These are phyloP conservation scores for Tephrocybe sp. DNA, from an alignment of 768 basidiomycete species.

Conservation along the genomic window DNA sequence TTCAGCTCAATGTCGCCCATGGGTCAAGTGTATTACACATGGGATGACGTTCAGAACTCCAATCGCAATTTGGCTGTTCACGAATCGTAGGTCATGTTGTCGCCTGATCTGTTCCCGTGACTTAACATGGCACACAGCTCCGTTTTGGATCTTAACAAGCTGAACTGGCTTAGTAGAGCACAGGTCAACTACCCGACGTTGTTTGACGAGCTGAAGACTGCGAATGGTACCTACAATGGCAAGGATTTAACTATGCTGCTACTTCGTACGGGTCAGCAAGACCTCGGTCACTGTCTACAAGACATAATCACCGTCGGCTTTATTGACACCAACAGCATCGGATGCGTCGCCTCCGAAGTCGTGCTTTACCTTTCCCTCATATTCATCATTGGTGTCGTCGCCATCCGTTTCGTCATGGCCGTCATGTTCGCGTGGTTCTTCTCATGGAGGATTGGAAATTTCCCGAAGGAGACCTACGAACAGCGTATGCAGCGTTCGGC, in stretches of 20 bases:
- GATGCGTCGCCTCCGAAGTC: slow-evolving; percentile 93
- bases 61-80: slow-evolving; percentile 88
- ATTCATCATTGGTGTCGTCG: slow-evolving; percentile 96
- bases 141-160: slow-evolving; percentile 86
- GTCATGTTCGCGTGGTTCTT: slow-evolving; percentile 98
- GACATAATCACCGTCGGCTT: slow-evolving; percentile 88
- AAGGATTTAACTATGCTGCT: slow-evolving; percentile 89
- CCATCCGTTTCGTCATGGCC: slow-evolving; percentile 94
- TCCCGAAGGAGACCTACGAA: slow-evolving; percentile 89
- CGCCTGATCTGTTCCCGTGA: not conserved
- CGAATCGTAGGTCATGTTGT: slow-evolving; percentile 66
- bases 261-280: slow-evolving; percentile 63
- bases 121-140: slow-evolving; percentile 39
- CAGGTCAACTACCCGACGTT: slow-evolving; percentile 82
- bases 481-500: slow-evolving; percentile 85
- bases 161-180: slow-evolving; percentile 78
- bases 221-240: slow-evolving; percentile 72
- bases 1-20: slow-evolving; percentile 50
- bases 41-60: slow-evolving; percentile 75
- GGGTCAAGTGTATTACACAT: slow-evolving; percentile 92
- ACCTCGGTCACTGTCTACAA: slow-evolving; percentile 77
- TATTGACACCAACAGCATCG: slow-evolving; percentile 91
- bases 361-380: slow-evolving; percentile 94
- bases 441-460: slow-evolving; percentile 92
- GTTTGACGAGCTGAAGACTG: slow-evolving; percentile 73